Conservation (phyloP, 495 filamentous ascomycete genomes). For the Hypoxylon fragiforme region DNA sequence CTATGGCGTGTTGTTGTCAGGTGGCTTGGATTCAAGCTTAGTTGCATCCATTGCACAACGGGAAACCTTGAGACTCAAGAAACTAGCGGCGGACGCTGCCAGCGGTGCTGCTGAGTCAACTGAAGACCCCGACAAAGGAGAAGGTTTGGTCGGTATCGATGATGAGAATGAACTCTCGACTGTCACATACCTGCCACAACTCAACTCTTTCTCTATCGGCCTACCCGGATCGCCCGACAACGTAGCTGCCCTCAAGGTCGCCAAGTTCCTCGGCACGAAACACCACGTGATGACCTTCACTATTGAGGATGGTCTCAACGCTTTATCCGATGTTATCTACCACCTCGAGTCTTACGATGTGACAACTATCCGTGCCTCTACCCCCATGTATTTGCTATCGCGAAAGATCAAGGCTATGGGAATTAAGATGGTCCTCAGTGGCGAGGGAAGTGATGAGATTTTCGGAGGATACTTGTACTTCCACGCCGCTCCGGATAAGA, state of each 20-base stretch:
- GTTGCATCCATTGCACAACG: slow-evolving; percentile 94
- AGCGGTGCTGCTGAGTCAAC: slow-evolving; percentile 44
- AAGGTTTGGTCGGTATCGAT: slow-evolving; percentile 89
- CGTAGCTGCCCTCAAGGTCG: slow-evolving; percentile 83
- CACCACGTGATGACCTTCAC: slow-evolving; percentile 99
- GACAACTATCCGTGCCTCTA: slow-evolving; percentile 96
- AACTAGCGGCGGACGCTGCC: slow-evolving; percentile 56
- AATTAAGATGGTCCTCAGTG: slow-evolving; percentile 98
- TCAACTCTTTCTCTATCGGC: slow-evolving; percentile 98
- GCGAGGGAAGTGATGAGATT: slow-evolving; percentile 96
- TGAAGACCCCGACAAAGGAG: slow-evolving; percentile 55
- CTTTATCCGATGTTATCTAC: slow-evolving; percentile 94
- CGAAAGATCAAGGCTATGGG: slow-evolving; percentile 99
- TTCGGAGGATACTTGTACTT: slow-evolving; percentile 99
- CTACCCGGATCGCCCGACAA: slow-evolving; percentile 89
- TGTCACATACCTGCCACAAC: slow-evolving; percentile 87
- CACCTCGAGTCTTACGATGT: slow-evolving; percentile 98
- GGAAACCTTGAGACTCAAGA: slow-evolving; percentile 77
- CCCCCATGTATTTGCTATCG: slow-evolving; percentile 95
- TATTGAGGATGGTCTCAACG: slow-evolving; percentile 93
- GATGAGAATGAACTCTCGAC: slow-evolving; percentile 86
- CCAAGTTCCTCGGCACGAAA: slow-evolving; percentile 93
- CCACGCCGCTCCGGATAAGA: slow-evolving; percentile 86
- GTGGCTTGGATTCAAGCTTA: slow-evolving; percentile 92
- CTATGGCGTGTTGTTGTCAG: slow-evolving; percentile 93